A percentile compares a stretch with the other conserved stretches of the same genome.
These are phyloP conservation scores for Microthlaspi erraticum DNA, from an alignment of 345 rosid genomes.

Conservation along the genomic window DNA sequence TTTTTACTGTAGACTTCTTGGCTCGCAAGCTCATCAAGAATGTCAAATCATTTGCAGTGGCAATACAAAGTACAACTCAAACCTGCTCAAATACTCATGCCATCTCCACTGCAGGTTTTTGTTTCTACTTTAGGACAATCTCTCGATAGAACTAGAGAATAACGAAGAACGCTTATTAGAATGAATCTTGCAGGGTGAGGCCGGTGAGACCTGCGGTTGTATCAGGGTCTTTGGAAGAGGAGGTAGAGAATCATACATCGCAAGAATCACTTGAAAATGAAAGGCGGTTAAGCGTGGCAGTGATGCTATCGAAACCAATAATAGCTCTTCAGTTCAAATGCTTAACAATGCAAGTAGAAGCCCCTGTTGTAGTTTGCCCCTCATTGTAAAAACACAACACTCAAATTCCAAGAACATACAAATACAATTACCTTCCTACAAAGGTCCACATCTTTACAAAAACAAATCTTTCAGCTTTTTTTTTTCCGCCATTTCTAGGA, in stretches of 20 bases:
- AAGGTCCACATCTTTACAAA: conserved; percentile 43
- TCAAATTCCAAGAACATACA: conserved; percentile 32
- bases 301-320: conserved; percentile 80
- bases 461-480: conserved; percentile 9
- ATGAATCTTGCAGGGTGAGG: conserved; percentile 50
- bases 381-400: conserved; percentile 33
- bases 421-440: conserved; percentile 36
- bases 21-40: conserved; percentile 20
- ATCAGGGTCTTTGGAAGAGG: conserved; percentile 44
- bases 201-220: conserved; percentile 68
- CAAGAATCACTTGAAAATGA: conserved; percentile 42
- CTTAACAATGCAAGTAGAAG: conserved; percentile 85
- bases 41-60: conserved; percentile 66
- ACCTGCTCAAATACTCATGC: conserved; percentile 87
- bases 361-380: conserved; percentile 59
- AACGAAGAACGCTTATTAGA: not conserved
- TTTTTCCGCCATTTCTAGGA: conserved; percentile 11
- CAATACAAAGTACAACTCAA: conserved; percentile 60
- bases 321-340: conserved; percentile 72
- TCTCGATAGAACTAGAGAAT: not conserved
- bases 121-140: not conserved
- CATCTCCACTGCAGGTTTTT: conserved; percentile 77
- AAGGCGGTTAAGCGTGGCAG: conserved; percentile 53
- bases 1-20: conserved; percentile 7
- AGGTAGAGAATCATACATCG: conserved; percentile 32